These are phyloP conservation scores for Teunomyces atbi DNA, from an alignment of 805 yeast species.

Conservation along the genomic window DNA sequence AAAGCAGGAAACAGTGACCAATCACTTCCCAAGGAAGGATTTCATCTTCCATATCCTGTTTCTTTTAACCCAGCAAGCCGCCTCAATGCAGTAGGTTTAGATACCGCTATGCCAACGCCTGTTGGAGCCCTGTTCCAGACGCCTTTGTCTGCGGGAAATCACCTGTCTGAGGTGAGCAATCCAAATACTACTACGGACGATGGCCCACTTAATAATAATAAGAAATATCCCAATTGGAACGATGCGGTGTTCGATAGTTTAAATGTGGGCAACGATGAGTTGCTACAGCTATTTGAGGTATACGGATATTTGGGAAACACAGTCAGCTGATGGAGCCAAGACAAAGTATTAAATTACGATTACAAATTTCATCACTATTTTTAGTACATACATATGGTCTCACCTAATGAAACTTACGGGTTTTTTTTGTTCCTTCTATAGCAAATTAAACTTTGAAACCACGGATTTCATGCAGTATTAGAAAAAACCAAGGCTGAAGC, in stretches of 20 bases:
- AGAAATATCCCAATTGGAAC: slow-evolving; percentile 6
- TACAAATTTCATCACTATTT: not conserved
- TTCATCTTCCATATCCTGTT: not conserved
- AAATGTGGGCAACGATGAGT: slow-evolving; percentile 28
- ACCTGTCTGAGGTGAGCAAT: not conserved
- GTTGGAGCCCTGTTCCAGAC: not conserved
- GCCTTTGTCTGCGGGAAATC: not conserved
- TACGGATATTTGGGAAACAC: slow-evolving; percentile 32
- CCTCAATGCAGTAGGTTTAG: not conserved
- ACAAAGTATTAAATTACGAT: not conserved
- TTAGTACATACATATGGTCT: not conserved
- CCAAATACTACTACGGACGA: not conserved
- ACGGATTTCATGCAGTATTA: not conserved
- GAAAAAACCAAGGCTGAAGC: not conserved
- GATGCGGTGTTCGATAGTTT: slow-evolving; percentile 6
- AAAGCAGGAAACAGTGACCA: not conserved
- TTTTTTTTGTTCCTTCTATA: not conserved
- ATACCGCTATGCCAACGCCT: not conserved
- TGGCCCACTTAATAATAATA: not conserved
- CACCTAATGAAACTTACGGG: not conserved
- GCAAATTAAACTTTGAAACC: not conserved
- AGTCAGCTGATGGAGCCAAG: not conserved
- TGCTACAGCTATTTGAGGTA: slow-evolving; percentile 32
- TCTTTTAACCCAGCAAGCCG: not conserved
- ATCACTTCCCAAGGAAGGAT: not conserved